phyloP scores from a whole-genome alignment of 2,329 filamentous ascomycete species.

The Ramularia endophylla region DNA sequence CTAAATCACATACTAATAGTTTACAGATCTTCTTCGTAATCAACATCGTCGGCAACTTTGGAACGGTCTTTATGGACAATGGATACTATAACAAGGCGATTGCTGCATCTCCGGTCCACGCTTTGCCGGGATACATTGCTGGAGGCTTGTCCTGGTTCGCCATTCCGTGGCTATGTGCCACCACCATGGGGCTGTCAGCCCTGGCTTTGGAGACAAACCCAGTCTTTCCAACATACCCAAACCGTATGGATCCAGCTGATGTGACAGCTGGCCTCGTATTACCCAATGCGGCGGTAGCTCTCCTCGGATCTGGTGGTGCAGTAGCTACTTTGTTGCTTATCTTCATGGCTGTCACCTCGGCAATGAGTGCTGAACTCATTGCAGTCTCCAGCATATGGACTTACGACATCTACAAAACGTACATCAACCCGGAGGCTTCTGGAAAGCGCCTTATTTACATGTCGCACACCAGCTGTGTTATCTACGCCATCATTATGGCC shows the following conservation, averaged over 20 bases:
- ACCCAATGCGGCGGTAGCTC: constrained; percentile 75
- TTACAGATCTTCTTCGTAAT: constrained; percentile 41
- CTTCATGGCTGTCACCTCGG: constrained; percentile 86
- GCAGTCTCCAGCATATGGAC: constrained; percentile 84
- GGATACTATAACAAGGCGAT: constrained; percentile 92
- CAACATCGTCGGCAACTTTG: constrained; percentile 73
- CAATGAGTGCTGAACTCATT: constrained; percentile 76
- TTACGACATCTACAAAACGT: constrained; percentile 83
- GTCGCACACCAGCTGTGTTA: constrained; percentile 65
- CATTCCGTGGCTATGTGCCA: constrained; percentile 84
- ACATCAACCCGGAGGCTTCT: constrained; percentile 70
- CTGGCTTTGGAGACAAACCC: constrained; percentile 71
- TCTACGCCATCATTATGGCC: constrained; percentile 73
- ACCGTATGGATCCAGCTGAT: constrained; percentile 66
- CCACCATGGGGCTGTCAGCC: constrained; percentile 78
- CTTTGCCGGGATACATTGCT: constrained; percentile 80
- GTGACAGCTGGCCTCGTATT: constrained; percentile 79
- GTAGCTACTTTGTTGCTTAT: constrained; percentile 72
- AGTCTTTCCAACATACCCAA: constrained; percentile 64
- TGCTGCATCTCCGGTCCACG: constrained; percentile 74
- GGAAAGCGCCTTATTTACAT: constrained; percentile 75
- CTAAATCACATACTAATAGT: background rate
- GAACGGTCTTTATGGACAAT: constrained; percentile 70
- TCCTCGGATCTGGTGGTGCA: constrained; percentile 77
- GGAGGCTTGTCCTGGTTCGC: constrained; percentile 88